A percentile compares a stretch with the other conserved stretches of the same genome.
These are phyloP conservation scores for Nemania sp. DNA, from an alignment of 2,329 filamentous ascomycete genomes.

Conservation along the genomic window DNA sequence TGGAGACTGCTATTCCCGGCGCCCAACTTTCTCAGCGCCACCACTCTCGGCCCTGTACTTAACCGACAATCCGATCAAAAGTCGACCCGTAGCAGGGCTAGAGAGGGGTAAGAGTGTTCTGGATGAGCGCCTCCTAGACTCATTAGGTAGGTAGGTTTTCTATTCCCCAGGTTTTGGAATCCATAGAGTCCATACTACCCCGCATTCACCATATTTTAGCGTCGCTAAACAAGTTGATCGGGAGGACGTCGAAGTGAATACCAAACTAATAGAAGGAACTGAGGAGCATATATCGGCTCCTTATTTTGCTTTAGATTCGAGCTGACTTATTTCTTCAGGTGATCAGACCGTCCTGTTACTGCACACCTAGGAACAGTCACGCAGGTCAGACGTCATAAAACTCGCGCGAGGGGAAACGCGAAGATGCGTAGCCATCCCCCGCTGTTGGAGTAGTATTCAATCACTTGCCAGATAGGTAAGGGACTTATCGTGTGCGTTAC, in stretches of 20 bases:
- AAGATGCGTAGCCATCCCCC: background rate
- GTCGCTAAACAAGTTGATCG: too few species aligned
- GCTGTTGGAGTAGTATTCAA: conserved; percentile 1
- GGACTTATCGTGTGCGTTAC: background rate
- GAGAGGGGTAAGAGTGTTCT: background rate
- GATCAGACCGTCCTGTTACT: too few species aligned
- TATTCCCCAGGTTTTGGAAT: too few species aligned
- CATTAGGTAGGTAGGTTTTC: conserved; percentile 2
- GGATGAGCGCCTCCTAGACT: background rate
- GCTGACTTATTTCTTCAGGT: too few species aligned
- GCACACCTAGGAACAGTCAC: too few species aligned
- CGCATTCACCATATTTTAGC: too few species aligned
- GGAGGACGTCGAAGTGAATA: too few species aligned
- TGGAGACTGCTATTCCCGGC: background rate
- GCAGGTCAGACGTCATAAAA: background rate
- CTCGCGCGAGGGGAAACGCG: background rate
- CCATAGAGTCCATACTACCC: too few species aligned
- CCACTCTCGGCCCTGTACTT: background rate
- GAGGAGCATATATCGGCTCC: too few species aligned
- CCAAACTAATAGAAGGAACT: too few species aligned
- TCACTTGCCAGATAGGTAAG: background rate
- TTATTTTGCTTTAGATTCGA: too few species aligned
- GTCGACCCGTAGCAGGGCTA: background rate
- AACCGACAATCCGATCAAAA: conserved; percentile 1
- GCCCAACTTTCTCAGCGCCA: background rate